Percentiles rank a stretch among this genome's conserved stretches.
Conservation (phyloP, 768 basidiomycete species). For the Pulveroboletus sp. region DNA sequence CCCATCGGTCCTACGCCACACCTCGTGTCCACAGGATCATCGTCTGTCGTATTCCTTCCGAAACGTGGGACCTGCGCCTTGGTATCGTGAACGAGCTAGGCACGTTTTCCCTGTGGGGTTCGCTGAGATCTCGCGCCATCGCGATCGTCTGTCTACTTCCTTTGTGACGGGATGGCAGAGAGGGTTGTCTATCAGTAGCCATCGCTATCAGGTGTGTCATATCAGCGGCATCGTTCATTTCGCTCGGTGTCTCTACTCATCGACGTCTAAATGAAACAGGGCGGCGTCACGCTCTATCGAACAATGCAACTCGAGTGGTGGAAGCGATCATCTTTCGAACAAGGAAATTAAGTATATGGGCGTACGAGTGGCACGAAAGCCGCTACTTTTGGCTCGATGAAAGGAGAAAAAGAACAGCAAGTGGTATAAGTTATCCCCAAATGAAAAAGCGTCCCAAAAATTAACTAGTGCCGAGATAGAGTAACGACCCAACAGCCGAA, state of each 20-base stretch:
- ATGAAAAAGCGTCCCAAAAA: conserved; percentile 13
- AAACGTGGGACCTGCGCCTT: conserved; percentile 2
- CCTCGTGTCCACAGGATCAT: conserved; percentile 14
- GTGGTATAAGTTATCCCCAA: conserved; percentile 29
- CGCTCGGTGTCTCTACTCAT: conserved; percentile 12
- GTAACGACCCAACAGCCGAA: conserved; percentile 18
- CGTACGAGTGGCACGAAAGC: conserved; percentile 16
- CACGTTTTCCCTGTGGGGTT: neutral
- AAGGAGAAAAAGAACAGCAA: conserved; percentile 7
- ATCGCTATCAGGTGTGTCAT: conserved; percentile 3
- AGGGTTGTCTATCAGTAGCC: neutral
- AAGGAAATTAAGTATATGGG: conserved; percentile 5
- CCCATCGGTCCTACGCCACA: conserved; percentile 12
- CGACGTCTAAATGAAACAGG: neutral
- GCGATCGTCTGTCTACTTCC: conserved; percentile 5
- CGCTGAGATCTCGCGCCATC: conserved; percentile 26
- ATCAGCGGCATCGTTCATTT: neutral
- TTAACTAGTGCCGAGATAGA: conserved; percentile 22
- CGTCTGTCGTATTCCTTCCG: conserved; percentile 11
- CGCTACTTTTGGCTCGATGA: conserved; percentile 18
- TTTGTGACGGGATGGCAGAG: neutral
- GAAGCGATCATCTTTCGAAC: too few relatives aligned
- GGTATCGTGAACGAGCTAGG: conserved; percentile 6
- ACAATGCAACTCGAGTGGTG: too few relatives aligned
- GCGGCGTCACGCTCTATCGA: neutral